These are phyloP conservation scores for Penicillium robsamsonii DNA, from an alignment of 495 filamentous ascomycete species.

Conservation along the genomic window DNA sequence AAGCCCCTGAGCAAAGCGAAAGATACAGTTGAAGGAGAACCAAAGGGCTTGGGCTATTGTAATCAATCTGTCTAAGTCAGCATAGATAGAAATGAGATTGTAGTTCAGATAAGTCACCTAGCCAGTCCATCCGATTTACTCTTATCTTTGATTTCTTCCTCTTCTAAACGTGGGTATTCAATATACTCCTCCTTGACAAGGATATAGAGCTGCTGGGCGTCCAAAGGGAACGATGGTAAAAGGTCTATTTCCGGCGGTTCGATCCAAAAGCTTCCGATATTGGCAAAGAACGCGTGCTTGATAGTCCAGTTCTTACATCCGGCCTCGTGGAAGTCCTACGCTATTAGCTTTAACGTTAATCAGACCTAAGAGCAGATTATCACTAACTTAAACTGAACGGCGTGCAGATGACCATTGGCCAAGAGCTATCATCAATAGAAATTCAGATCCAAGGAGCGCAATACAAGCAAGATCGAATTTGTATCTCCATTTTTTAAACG, in stretches of 20 bases:
- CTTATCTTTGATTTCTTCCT: constrained; percentile 36
- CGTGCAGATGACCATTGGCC: too few relatives aligned
- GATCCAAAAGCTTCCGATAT: constrained; percentile 42
- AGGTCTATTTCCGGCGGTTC: constrained; percentile 12
- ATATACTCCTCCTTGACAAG: constrained; percentile 11
- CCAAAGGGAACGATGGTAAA: constrained; percentile 11
- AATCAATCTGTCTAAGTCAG: background rate
- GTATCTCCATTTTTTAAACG: too few relatives aligned
- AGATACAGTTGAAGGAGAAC: constrained; percentile 32
- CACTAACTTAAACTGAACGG: background rate
- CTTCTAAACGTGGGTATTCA: constrained; percentile 24
- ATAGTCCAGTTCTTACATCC: constrained; percentile 32
- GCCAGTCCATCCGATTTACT: constrained; percentile 40
- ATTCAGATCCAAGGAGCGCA: too few relatives aligned
- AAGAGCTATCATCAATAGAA: too few relatives aligned
- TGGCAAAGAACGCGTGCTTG: constrained; percentile 37
- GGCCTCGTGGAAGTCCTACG: constrained; percentile 17
- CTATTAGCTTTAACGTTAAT: background rate
- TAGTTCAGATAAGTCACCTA: constrained; percentile 4
- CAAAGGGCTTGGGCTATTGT: constrained; percentile 26
- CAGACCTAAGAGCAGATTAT: too few relatives aligned
- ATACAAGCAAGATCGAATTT: too few relatives aligned
- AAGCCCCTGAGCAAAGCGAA: constrained; percentile 17
- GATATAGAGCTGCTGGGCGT: constrained; percentile 10
- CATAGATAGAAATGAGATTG: background rate